These are phyloP conservation scores for Fusarium nisikadoi DNA, from an alignment of 2,329 filamentous ascomycete species.

Conservation along the genomic window DNA sequence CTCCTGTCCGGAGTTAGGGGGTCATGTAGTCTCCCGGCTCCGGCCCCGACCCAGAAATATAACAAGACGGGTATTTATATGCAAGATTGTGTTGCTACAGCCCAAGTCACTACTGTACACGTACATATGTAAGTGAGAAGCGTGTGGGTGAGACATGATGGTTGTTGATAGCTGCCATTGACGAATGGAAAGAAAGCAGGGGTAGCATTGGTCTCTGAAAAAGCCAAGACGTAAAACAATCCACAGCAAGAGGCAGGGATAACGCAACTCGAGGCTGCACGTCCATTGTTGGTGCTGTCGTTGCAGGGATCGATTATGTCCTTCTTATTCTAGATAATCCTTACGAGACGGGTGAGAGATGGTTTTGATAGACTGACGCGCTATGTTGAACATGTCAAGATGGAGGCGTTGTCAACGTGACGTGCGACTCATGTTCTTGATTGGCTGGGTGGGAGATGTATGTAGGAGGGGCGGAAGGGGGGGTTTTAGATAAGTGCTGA, in stretches of 20 bases:
- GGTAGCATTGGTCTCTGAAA: neutral
- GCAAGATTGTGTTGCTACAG: neutral
- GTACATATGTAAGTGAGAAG: constrained; percentile 3
- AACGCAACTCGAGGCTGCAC: neutral
- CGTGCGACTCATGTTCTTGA: constrained; percentile 21
- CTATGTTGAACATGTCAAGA: neutral
- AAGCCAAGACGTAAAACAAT: constrained; percentile 11
- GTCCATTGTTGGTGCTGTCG: neutral
- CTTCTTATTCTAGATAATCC: constrained; percentile 18
- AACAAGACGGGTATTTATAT: neutral
- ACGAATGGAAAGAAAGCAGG: constrained; percentile 19
- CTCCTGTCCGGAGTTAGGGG: neutral
- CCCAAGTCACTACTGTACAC: neutral
- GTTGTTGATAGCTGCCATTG: constrained; percentile 23
- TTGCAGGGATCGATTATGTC: constrained; percentile 1
- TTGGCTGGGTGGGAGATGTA: constrained; percentile 13
- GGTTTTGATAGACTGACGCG: constrained; percentile 1
- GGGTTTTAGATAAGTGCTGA: constrained; percentile 17
- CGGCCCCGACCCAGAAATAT: constrained; percentile 9
- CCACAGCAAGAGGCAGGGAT: constrained; percentile 2
- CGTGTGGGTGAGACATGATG: neutral
- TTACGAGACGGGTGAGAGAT: constrained; percentile 3
- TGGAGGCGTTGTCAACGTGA: constrained; percentile 37
- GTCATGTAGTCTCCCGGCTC: neutral
- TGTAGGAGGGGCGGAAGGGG: constrained; percentile 1